Conservation (phyloP, 306 rosid genomes). For the Betula pendula region DNA sequence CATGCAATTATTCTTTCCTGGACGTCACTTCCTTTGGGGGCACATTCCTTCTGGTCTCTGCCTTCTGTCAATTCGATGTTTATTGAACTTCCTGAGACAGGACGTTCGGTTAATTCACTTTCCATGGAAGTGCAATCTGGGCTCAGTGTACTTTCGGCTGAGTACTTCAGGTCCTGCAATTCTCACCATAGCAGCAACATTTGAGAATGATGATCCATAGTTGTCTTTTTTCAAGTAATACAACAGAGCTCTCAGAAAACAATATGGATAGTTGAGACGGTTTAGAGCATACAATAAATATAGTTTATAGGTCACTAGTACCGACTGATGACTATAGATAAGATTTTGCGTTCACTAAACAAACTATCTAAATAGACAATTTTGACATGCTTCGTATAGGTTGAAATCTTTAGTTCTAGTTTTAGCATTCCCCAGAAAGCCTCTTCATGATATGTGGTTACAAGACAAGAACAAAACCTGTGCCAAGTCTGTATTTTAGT, state of each 20-base stretch:
- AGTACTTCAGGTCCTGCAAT: constrained; percentile 42
- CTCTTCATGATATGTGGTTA: constrained; percentile 9
- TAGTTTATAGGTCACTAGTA: neutral
- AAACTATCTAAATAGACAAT: neutral
- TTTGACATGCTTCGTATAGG: constrained; percentile 12
- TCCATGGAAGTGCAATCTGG: constrained; percentile 7
- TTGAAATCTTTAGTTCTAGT: neutral
- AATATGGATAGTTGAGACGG: neutral
- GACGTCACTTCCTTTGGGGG: constrained; percentile 24
- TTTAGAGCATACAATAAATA: neutral
- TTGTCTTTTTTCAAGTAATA: constrained; percentile 20
- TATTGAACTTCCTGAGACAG: constrained; percentile 31
- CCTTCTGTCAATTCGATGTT: constrained; percentile 16
- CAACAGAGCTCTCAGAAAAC: constrained; percentile 1
- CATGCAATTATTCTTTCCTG: constrained; percentile 42
- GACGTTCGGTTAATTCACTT: constrained; percentile 26
- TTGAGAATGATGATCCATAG: constrained; percentile 18
- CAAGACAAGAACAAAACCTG: constrained; percentile 12
- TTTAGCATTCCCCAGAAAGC: no score
- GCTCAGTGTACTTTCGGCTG: constrained; percentile 22
- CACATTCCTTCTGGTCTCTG: constrained; percentile 20
- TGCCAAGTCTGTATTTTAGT: neutral
- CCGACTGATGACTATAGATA: neutral
- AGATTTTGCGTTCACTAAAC: neutral
- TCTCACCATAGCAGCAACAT: constrained; percentile 23